Conservation (phyloP, 805 yeast genomes). For the Suhomyces faveliae region DNA sequence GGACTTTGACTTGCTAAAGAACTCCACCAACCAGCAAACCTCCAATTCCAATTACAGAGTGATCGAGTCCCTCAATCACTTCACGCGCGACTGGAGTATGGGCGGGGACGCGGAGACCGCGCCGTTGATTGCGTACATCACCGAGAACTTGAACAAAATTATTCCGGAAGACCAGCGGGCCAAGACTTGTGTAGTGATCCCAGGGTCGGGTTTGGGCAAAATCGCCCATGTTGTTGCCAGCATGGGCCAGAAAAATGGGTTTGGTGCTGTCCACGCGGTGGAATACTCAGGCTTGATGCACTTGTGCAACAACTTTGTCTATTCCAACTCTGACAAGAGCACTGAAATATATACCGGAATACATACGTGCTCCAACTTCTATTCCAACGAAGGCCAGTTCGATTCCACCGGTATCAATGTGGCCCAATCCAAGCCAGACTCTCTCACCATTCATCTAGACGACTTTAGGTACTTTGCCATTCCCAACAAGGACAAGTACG, state of each 20-base stretch:
- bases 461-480: slow-evolving; percentile 61
- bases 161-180: slow-evolving; percentile 25
- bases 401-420: slow-evolving; percentile 38
- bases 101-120: slow-evolving; percentile 48
- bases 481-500: slow-evolving; percentile 26
- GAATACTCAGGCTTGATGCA: slow-evolving; percentile 80
- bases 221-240: slow-evolving; percentile 62
- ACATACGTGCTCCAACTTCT: slow-evolving; percentile 70
- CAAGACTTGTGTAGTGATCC: slow-evolving; percentile 60
- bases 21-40: slow-evolving; percentile 3
- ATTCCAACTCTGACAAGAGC: slow-evolving; percentile 23
- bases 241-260: slow-evolving; percentile 15
- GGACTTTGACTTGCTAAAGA: slow-evolving; percentile 20
- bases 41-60: slow-evolving; percentile 41
- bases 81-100: slow-evolving; percentile 73
- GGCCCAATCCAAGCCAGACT: slow-evolving; percentile 40
- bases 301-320: slow-evolving; percentile 60
- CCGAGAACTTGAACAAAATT: slow-evolving; percentile 35
- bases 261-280: slow-evolving; percentile 60
- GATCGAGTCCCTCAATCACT: slow-evolving; percentile 71
- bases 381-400: slow-evolving; percentile 46
- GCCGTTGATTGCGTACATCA: slow-evolving; percentile 56
- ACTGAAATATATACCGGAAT: slow-evolving; percentile 45
- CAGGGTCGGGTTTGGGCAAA: slow-evolving; percentile 88
- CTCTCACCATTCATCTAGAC: slow-evolving; percentile 49